phyloP scores from a whole-genome alignment of 345 rosid species.

The Bruguiera gymnorhiza region DNA sequence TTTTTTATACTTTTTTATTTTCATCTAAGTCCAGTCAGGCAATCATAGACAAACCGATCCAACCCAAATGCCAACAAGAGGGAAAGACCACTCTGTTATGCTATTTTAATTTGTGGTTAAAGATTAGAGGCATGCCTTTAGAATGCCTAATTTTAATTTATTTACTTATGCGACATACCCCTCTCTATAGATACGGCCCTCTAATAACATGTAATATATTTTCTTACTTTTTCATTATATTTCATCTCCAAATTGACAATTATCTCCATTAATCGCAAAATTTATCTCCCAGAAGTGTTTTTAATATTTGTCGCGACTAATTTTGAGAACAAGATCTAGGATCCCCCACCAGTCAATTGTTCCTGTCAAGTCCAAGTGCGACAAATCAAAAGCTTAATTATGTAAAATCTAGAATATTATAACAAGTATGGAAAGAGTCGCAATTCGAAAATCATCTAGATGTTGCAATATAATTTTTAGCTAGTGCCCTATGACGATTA shows the following conservation, averaged over 20 bases:
- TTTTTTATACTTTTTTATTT: too few relatives aligned
- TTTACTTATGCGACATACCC: too few relatives aligned
- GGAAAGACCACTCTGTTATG: too few relatives aligned
- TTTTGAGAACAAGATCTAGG: background rate
- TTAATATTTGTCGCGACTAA: background rate
- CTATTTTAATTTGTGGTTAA: too few relatives aligned
- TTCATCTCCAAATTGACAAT: background rate
- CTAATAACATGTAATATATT: background rate
- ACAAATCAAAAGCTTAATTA: background rate
- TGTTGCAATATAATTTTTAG: slow-evolving; percentile 7
- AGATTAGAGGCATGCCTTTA: too few relatives aligned
- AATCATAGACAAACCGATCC: too few relatives aligned
- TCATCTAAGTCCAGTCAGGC: too few relatives aligned
- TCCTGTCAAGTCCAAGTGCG: too few relatives aligned
- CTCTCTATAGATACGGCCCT: background rate
- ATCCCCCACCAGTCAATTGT: background rate
- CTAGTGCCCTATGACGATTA: slow-evolving; percentile 41
- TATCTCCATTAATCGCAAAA: background rate
- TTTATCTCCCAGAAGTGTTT: slow-evolving; percentile 3
- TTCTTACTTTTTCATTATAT: background rate
- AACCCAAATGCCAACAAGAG: too few relatives aligned
- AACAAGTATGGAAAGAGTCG: background rate
- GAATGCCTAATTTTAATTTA: too few relatives aligned
- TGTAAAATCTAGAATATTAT: background rate
- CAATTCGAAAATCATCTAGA: background rate